phyloP scores from a whole-genome alignment of 2,329 filamentous ascomycete species.

The Trichoderma semiorbis region DNA sequence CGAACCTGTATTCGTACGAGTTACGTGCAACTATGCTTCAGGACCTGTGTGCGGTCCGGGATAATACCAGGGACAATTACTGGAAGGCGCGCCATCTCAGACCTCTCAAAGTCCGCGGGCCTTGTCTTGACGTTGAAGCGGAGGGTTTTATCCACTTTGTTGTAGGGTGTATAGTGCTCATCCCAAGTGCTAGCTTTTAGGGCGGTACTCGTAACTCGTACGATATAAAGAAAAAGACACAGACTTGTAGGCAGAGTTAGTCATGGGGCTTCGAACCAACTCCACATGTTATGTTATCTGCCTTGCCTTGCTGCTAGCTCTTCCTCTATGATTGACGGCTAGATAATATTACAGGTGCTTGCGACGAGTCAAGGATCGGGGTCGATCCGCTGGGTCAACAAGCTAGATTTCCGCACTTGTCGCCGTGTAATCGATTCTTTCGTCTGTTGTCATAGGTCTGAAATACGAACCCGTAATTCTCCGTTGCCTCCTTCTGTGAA shows the following conservation, averaged over 20 bases:
- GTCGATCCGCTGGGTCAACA: slow-evolving; percentile 5
- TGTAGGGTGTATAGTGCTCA: slow-evolving; percentile 9
- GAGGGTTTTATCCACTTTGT: background rate
- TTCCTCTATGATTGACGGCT: background rate
- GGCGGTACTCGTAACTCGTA: background rate
- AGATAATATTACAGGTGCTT: background rate
- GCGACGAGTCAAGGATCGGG: background rate
- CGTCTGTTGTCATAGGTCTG: background rate
- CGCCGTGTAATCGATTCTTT: background rate
- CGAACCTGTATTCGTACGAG: background rate
- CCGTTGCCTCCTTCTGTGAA: background rate
- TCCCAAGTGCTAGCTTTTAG: background rate
- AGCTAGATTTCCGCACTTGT: background rate
- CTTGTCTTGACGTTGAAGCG: background rate
- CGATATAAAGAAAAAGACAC: background rate
- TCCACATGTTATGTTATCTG: slow-evolving; percentile 5
- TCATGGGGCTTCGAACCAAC: background rate
- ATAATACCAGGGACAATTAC: background rate
- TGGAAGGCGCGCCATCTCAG: slow-evolving; percentile 2
- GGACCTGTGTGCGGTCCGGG: background rate
- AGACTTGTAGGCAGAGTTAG: background rate
- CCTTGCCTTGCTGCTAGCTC: background rate
- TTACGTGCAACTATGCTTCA: background rate
- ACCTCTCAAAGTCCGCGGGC: background rate
- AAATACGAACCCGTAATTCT: slow-evolving; percentile 5